phyloP scores from a whole-genome alignment of 371 early-diverging fungal genomes.

The Lichtheimia ramosa region DNA sequence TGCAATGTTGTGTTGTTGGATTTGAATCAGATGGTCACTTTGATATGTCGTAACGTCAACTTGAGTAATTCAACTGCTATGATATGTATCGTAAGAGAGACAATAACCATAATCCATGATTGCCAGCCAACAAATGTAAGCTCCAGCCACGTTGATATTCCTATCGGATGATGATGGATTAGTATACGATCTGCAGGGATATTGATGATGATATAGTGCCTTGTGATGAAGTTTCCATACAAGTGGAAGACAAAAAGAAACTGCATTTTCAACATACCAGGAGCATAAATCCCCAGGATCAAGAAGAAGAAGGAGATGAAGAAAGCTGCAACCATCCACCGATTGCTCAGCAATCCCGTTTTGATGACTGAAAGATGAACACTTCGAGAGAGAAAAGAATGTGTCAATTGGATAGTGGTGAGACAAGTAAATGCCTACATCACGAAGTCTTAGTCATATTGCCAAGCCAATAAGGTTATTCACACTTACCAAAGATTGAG shows the following conservation, averaged over 20 bases:
- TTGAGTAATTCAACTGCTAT: slow-evolving; percentile 59
- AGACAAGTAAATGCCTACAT: slow-evolving; percentile 69
- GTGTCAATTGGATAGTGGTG: slow-evolving; percentile 78
- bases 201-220: too few species aligned
- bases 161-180: slow-evolving; percentile 2
- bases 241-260: too few species aligned
- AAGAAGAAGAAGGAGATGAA: slow-evolving; percentile 61
- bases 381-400: slow-evolving; percentile 78
- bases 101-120: slow-evolving; percentile 78
- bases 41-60: background rate
- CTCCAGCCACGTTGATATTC: slow-evolving; percentile 59
- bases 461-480: background rate
- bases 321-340: slow-evolving; percentile 74
- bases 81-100: slow-evolving; percentile 67
- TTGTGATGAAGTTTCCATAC: too few species aligned
- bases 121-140: slow-evolving; percentile 61
- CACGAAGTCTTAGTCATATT: background rate
- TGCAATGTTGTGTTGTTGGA: too few species aligned
- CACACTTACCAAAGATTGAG: slow-evolving; percentile 29
- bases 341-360: slow-evolving; percentile 71
- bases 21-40: background rate
- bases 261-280: slow-evolving; percentile 36
- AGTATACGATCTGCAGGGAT: too few species aligned
- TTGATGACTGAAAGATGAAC: slow-evolving; percentile 68
- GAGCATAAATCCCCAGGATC: slow-evolving; percentile 74